These are phyloP conservation scores for Lactarius tabidus DNA, from an alignment of 768 basidiomycete genomes.

Conservation along the genomic window DNA sequence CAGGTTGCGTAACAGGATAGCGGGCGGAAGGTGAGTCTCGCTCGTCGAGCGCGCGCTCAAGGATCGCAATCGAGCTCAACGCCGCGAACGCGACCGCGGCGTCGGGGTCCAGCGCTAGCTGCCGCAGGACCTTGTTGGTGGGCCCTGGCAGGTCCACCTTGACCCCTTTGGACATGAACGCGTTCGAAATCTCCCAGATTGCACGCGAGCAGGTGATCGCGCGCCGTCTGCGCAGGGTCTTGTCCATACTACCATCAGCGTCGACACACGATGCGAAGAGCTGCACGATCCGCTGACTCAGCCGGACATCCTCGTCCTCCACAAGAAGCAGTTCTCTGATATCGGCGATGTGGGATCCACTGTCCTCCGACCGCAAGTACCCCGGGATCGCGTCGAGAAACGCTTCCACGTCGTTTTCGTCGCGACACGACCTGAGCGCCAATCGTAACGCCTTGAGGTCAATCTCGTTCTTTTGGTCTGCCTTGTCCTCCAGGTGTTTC, in stretches of 20 bases:
- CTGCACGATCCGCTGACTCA: conserved; percentile 5
- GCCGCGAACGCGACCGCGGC: conserved; percentile 7
- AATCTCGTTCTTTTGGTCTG: background rate
- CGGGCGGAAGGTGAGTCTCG: background rate
- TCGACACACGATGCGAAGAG: conserved; percentile 8
- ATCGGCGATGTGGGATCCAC: background rate
- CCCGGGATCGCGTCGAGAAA: conserved; percentile 12
- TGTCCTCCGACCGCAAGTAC: conserved; percentile 1
- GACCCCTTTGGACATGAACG: background rate
- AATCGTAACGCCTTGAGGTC: background rate
- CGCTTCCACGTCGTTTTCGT: background rate
- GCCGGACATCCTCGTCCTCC: background rate
- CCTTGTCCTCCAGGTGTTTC: background rate
- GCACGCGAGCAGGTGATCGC: conserved; percentile 15
- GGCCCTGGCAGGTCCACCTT: background rate
- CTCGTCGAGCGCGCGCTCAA: background rate
- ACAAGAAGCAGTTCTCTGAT: background rate
- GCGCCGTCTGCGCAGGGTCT: conserved; percentile 10
- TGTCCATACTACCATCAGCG: conserved; percentile 10
- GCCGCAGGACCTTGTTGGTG: background rate
- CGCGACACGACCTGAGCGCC: background rate
- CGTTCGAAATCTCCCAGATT: conserved; percentile 9
- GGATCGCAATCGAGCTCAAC: background rate
- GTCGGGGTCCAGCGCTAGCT: conserved; percentile 5
- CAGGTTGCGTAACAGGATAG: background rate